These are phyloP conservation scores for Fusarium aywerte DNA, from an alignment of 2,329 filamentous ascomycete genomes.

Conservation along the genomic window DNA sequence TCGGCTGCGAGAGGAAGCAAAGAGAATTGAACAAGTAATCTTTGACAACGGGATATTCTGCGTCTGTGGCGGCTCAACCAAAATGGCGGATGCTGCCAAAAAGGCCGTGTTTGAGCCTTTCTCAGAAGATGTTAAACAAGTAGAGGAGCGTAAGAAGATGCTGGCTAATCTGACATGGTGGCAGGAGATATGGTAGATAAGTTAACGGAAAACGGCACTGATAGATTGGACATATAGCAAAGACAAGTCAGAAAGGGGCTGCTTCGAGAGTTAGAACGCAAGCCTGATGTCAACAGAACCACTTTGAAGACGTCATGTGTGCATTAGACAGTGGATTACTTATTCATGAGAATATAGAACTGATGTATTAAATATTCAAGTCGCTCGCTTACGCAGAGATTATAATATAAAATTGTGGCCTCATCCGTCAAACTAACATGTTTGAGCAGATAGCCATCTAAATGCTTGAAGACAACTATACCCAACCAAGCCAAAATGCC, in stretches of 20 bases:
- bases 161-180: slow-evolving; percentile 58
- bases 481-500: background rate
- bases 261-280: background rate
- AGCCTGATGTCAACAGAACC: background rate
- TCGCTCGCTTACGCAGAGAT: slow-evolving; percentile 24
- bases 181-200: slow-evolving; percentile 68
- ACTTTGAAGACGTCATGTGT: background rate
- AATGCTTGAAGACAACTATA: background rate
- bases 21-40: slow-evolving; percentile 50
- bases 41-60: slow-evolving; percentile 58
- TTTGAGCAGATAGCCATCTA: background rate
- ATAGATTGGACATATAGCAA: background rate
- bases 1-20: slow-evolving; percentile 58
- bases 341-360: background rate
- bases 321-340: background rate
- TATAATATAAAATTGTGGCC: background rate
- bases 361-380: slow-evolving; percentile 12
- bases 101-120: slow-evolving; percentile 62
- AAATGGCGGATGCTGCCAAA: slow-evolving; percentile 68
- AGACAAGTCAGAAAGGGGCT: background rate
- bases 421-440: background rate
- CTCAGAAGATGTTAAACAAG: slow-evolving; percentile 50
- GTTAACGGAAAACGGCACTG: too few species aligned
- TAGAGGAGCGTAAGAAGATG: slow-evolving; percentile 54
- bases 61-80: slow-evolving; percentile 67